Evolutionary conservation across 1,139 yeast species (phyloP), one percentile per base, ranked within the genome.

Genomic region (Kodamaea alishanica): DNA sequence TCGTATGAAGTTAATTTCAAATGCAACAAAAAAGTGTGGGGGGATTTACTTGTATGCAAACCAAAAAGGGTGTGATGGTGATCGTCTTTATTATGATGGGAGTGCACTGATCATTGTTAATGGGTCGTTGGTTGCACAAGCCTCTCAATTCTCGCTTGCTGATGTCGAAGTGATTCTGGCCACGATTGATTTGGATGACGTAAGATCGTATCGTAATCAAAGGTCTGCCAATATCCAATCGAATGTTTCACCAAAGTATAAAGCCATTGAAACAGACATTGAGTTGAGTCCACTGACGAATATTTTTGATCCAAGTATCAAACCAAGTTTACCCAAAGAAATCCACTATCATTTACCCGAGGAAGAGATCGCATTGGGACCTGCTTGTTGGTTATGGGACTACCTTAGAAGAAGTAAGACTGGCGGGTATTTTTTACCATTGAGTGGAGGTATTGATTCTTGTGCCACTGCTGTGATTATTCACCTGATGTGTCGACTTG

Each of bases 311-410:
- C 79, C 85, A 11, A 54, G 54, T 1, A 61, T 85, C n/a, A 63
- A 52, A n/a, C 96, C 97, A 11, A 65, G 95, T 0, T 51, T 56
- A 27, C 54, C 72, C 2, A 59, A 64, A 26, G 70, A 68, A 5
- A 72, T 84, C 30, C 70, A 69, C 34, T 84, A 84, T 54, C 95
- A 86, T 60, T 57, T 70, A 3, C 96, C 97, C 1, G 95, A 89
- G 55, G 97, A 92, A 60, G 99, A 92, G 61, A 90, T 92, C 46
- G 97, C 98, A 0, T 68, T 86, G 37, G 98, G 98, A 0, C 99
- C 98, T 1, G 98, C 99, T 0, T 92, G 98, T 60, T 92, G 99
- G 99, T 63, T 92, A 47, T 92, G 99, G 99, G 99, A 92, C 60
- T 92, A 92, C 56, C 72, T 92, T 46, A 75, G 99, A 57, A 77